Conservation (phyloP, 2,329 filamentous ascomycete genomes). For the Pyrenochaeta sp. region DNA sequence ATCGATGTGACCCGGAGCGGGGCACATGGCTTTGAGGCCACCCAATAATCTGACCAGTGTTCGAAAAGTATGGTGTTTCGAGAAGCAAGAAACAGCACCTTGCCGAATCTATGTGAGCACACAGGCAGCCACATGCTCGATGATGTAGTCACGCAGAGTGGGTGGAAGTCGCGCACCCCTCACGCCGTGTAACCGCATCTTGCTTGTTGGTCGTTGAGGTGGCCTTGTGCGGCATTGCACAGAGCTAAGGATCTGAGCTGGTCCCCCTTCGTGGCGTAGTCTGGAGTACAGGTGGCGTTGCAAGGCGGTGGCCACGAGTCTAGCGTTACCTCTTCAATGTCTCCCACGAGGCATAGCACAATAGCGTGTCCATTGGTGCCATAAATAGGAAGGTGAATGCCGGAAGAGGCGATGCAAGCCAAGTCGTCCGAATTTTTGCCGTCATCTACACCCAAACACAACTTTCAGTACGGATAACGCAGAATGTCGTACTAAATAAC, state of each 20-base stretch:
- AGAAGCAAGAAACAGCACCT: slow-evolving; percentile 16
- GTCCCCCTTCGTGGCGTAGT: slow-evolving; percentile 19
- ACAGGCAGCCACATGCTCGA: slow-evolving; percentile 16
- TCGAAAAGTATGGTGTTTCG: slow-evolving; percentile 19
- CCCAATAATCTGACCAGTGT: slow-evolving; percentile 21
- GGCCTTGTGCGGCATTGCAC: slow-evolving; percentile 16
- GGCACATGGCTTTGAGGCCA: slow-evolving; percentile 11
- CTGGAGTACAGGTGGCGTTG: slow-evolving; percentile 13
- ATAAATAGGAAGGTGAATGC: not conserved
- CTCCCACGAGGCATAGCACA: slow-evolving; percentile 20
- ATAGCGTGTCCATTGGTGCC: slow-evolving; percentile 2
- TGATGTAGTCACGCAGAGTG: slow-evolving; percentile 13
- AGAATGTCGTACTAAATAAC: slow-evolving; percentile 15
- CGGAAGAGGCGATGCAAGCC: slow-evolving; percentile 7
- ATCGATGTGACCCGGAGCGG: slow-evolving; percentile 10
- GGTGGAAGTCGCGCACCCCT: slow-evolving; percentile 6
- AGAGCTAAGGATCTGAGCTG: slow-evolving; percentile 19
- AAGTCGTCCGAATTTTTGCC: slow-evolving; percentile 8
- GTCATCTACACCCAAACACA: slow-evolving; percentile 8
- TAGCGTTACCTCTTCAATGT: slow-evolving; percentile 13
- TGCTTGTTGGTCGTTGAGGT: slow-evolving; percentile 17
- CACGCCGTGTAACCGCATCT: slow-evolving; percentile 19
- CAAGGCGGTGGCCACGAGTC: slow-evolving; percentile 14
- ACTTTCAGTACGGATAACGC: not conserved
- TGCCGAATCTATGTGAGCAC: slow-evolving; percentile 11